These are phyloP conservation scores for Tremellales sp. DNA, from an alignment of 1,284 basidiomycete species.

Conservation along the genomic window DNA sequence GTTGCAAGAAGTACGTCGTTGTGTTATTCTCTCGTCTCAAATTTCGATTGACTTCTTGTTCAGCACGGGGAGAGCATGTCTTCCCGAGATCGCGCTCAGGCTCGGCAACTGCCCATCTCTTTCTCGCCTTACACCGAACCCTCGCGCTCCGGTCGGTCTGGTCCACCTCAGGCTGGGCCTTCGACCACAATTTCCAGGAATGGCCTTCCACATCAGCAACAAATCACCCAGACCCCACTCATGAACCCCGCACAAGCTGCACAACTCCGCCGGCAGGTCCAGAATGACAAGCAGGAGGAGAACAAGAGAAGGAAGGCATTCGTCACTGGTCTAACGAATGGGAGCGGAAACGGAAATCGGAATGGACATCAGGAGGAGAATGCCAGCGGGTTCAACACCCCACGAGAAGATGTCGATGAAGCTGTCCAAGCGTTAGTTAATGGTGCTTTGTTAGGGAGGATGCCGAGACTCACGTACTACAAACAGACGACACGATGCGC, in stretches of 20 bases:
- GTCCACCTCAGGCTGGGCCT: neutral
- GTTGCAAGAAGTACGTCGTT: slow-evolving; percentile 52
- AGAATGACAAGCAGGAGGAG: slow-evolving; percentile 42
- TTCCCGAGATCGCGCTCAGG: slow-evolving; percentile 70
- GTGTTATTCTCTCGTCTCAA: neutral
- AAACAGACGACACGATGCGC: slow-evolving; percentile 62
- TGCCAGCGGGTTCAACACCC: slow-evolving; percentile 35
- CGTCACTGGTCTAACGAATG: slow-evolving; percentile 58
- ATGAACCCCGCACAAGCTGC: slow-evolving; percentile 41
- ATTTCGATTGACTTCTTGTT: neutral
- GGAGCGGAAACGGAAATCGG: slow-evolving; percentile 5
- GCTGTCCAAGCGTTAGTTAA: slow-evolving; percentile 36
- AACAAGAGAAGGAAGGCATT: slow-evolving; percentile 54
- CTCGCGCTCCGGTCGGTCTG: slow-evolving; percentile 47
- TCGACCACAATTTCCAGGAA: slow-evolving; percentile 11
- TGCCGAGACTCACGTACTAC: neutral
- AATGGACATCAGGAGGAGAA: slow-evolving; percentile 1
- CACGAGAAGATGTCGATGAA: slow-evolving; percentile 46
- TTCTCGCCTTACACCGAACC: slow-evolving; percentile 57
- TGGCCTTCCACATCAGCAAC: slow-evolving; percentile 28
- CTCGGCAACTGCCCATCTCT: slow-evolving; percentile 69
- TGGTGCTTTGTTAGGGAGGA: neutral
- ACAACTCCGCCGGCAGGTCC: slow-evolving; percentile 36
- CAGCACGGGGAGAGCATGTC: slow-evolving; percentile 77
- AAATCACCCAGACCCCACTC: slow-evolving; percentile 27